phyloP scores from a whole-genome alignment of 805 yeast species.

The Lipomyces mesembrius region DNA sequence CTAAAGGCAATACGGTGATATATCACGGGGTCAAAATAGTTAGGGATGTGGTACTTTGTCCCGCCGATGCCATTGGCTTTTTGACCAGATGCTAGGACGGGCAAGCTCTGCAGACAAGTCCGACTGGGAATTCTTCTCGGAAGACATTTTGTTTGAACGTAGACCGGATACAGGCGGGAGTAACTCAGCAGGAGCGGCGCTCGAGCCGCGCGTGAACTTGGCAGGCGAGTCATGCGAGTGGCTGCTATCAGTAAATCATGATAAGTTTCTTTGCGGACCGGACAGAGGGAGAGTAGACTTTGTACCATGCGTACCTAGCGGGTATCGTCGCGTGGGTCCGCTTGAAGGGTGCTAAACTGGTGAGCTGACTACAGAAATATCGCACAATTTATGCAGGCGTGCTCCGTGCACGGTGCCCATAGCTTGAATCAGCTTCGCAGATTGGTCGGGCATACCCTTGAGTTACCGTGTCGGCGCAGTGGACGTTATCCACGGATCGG shows the following conservation, averaged over 20 bases:
- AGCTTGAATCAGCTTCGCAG: neutral
- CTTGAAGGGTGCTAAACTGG: neutral
- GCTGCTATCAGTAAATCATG: constrained; percentile 52
- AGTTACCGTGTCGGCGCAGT: neutral
- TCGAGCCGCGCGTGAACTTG: constrained; percentile 74
- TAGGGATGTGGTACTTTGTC: too few relatives aligned
- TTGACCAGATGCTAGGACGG: constrained; percentile 3
- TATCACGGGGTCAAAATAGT: too few relatives aligned
- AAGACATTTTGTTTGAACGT: neutral
- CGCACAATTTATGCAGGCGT: neutral
- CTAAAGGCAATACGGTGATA: too few relatives aligned
- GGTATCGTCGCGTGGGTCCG: too few relatives aligned
- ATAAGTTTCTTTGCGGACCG: too few relatives aligned
- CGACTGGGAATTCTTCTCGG: neutral
- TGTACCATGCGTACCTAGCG: too few relatives aligned
- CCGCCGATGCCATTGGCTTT: too few relatives aligned
- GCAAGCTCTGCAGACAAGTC: neutral
- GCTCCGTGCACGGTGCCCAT: neutral
- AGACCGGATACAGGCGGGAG: neutral
- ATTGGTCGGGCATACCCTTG: neutral
- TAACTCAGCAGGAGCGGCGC: constrained; percentile 52
- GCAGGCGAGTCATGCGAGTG: constrained; percentile 55
- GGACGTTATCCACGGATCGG: neutral
- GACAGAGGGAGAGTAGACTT: too few relatives aligned
- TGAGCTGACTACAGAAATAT: neutral